Conservation (phyloP, 2,329 filamentous ascomycete genomes). For the Sphaerulina populicola region DNA sequence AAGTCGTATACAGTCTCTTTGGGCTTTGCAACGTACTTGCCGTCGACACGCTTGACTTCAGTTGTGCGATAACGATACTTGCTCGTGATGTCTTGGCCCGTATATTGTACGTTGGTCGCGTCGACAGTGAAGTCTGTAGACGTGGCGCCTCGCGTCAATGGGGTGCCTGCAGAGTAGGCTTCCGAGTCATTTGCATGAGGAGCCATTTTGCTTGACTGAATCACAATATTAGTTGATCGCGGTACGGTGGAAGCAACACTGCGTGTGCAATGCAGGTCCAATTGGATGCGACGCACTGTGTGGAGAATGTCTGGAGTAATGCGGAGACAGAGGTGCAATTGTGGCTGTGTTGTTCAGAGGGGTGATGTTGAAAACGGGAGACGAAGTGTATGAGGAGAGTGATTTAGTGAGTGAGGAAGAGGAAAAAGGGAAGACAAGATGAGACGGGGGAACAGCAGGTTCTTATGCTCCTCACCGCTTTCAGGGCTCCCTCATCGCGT, state of each 20-base stretch:
- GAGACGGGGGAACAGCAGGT: conserved; percentile 12
- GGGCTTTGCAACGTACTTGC: conserved; percentile 74
- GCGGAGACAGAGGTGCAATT: too few species aligned
- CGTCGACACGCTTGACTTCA: conserved; percentile 61
- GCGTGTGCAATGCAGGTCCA: neutral
- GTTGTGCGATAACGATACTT: conserved; percentile 97
- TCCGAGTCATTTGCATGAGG: conserved; percentile 72
- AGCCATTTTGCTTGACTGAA: conserved; percentile 55
- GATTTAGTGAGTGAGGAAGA: conserved; percentile 6
- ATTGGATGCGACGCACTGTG: conserved; percentile 26
- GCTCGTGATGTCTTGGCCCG: conserved; percentile 76
- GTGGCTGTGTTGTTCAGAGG: neutral
- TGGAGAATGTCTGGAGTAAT: conserved; percentile 21
- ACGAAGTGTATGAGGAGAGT: neutral
- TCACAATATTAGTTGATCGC: neutral
- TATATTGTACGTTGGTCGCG: conserved; percentile 89
- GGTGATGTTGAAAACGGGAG: neutral
- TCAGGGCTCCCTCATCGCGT: conserved; percentile 16
- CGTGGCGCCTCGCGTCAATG: neutral
- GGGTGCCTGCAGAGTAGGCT: conserved; percentile 47
- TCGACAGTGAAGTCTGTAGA: conserved; percentile 64
- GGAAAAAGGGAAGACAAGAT: conserved; percentile 17
- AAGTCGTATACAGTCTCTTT: conserved; percentile 91
- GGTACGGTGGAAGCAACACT: neutral
- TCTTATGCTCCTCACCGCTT: conserved; percentile 17